Conservation (phyloP, 1,139 yeast species). For the Sugiyamaella sp. region DNA sequence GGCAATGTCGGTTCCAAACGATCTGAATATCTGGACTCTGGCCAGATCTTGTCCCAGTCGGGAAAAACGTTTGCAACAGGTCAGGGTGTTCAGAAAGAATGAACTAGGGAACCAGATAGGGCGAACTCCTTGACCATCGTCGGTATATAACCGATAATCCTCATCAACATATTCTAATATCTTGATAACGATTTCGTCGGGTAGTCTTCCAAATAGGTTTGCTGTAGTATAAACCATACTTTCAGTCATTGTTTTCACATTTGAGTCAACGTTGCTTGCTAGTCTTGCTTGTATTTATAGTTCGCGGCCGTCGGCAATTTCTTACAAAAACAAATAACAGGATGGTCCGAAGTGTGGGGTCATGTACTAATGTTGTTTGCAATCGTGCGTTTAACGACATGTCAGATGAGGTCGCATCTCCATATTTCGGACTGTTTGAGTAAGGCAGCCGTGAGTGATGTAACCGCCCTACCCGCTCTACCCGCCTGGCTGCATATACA, state of each 20-base stretch:
- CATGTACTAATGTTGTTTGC: neutral
- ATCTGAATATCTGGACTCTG: conserved; percentile 8
- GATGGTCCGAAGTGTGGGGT: neutral
- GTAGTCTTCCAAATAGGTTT: conserved; percentile 4
- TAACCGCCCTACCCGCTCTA: neutral
- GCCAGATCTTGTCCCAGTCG: conserved; percentile 16
- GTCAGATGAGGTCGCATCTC: neutral
- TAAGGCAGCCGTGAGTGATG: neutral
- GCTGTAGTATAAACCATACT: neutral
- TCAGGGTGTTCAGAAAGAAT: conserved; percentile 8
- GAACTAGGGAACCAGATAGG: conserved; percentile 16
- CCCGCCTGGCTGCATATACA: neutral
- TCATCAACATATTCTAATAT: conserved; percentile 18
- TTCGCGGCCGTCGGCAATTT: neutral
- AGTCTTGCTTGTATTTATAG: neutral
- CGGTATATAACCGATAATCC: conserved; percentile 12
- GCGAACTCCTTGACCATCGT: neutral
- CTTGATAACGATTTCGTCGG: conserved; percentile 17
- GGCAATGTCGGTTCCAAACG: conserved; percentile 11
- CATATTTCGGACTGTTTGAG: neutral
- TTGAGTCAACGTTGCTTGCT: neutral
- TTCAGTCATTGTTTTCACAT: neutral
- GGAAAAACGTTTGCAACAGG: conserved; percentile 9
- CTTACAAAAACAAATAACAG: neutral
- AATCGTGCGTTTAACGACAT: neutral